Percentiles rank a stretch among this genome's conserved stretches.
phyloP scores from a whole-genome alignment of 148 eudicot genomes.

The Talinum fruticosum region DNA sequence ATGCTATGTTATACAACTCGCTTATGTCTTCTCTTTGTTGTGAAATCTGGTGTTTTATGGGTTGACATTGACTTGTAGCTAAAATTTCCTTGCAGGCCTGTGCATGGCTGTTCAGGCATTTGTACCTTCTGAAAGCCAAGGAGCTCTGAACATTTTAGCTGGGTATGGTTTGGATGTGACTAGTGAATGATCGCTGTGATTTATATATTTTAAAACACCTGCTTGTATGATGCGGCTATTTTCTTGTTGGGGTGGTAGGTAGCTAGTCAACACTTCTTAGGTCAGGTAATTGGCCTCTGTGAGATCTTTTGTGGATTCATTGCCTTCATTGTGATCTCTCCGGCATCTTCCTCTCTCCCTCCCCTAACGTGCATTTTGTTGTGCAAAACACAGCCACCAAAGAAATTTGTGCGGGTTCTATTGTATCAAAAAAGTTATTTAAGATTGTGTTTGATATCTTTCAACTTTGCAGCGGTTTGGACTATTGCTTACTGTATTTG shows the following conservation, averaged over 20 bases:
- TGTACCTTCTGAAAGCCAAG: constrained; percentile 62
- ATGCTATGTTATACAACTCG: background rate
- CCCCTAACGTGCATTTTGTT: background rate
- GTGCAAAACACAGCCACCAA: background rate
- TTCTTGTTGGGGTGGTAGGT: too few relatives aligned
- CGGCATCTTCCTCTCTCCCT: background rate
- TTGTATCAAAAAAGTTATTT: too few relatives aligned
- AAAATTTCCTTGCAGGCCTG: constrained; percentile 51
- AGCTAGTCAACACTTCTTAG: too few relatives aligned
- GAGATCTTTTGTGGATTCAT: background rate
- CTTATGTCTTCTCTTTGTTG: constrained; percentile 1
- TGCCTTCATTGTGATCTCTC: background rate
- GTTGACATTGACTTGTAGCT: constrained; percentile 7
- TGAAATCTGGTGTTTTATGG: background rate
- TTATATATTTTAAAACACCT: background rate
- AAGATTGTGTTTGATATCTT: background rate
- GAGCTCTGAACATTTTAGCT: constrained; percentile 52
- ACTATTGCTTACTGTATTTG: background rate
- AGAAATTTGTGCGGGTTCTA: background rate
- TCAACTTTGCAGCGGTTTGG: background rate
- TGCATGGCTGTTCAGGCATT: constrained; percentile 96
- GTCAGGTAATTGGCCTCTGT: too few relatives aligned
- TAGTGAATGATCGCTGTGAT: background rate
- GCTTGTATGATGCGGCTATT: too few relatives aligned
- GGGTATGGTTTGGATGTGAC: constrained; percentile 45